phyloP scores from a whole-genome alignment of 1,139 yeast species.

The Wickerhamomyces sp. region DNA sequence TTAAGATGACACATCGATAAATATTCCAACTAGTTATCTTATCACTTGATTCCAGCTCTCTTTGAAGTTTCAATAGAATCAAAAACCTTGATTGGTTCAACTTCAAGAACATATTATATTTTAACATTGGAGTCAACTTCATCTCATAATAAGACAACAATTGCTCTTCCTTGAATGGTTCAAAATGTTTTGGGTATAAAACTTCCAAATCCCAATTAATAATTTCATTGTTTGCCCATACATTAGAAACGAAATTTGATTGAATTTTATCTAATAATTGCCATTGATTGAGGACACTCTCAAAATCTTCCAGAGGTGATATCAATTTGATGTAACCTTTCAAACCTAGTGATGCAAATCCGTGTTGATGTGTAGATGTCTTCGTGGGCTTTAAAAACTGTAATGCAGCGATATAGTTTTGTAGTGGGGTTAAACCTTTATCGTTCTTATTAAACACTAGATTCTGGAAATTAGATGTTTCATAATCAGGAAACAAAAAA shows the following conservation, averaged over 20 bases:
- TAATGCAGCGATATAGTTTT: conserved; percentile 28
- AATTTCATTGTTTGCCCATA: conserved; percentile 11
- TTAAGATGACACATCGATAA: conserved; percentile 23
- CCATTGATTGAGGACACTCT: conserved; percentile 31
- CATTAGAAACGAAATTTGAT: conserved; percentile 15
- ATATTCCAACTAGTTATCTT: conserved; percentile 10
- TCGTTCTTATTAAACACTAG: conserved; percentile 26
- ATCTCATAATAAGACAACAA: conserved; percentile 2
- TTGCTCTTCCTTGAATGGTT: not conserved
- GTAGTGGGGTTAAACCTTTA: conserved; percentile 26
- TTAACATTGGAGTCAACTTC: conserved; percentile 5
- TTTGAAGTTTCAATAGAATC: not conserved
- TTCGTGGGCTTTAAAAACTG: conserved; percentile 23
- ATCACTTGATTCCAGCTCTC: not conserved
- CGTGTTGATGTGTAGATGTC: conserved; percentile 1
- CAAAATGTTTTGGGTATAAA: conserved; percentile 12
- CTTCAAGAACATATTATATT: not conserved
- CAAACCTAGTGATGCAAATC: conserved; percentile 25
- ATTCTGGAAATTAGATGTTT: conserved; percentile 30
- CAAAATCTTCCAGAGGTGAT: conserved; percentile 24
- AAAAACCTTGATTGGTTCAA: conserved; percentile 1
- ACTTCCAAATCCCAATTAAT: conserved; percentile 14
- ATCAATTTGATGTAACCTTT: conserved; percentile 24
- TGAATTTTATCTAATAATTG: conserved; percentile 24
- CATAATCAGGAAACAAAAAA: conserved; percentile 20